A percentile compares a stretch with the other conserved stretches of the same genome.
phyloP scores from a whole-genome alignment of 2,329 filamentous ascomycete genomes.

The Cordyceps sp. region DNA sequence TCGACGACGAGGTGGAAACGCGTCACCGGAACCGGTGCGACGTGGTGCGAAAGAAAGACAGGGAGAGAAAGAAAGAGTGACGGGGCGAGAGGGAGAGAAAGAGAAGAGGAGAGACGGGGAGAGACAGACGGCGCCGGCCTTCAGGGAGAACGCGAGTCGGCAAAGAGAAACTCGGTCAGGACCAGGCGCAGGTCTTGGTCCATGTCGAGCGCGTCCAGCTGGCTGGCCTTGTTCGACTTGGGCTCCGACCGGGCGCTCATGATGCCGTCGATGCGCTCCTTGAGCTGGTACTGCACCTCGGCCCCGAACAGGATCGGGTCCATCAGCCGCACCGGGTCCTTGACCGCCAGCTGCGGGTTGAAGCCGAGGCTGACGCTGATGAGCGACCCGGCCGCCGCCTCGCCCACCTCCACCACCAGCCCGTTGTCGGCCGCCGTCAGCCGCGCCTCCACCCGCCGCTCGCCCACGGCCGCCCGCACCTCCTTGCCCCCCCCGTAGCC shows the following conservation, averaged over 20 bases:
- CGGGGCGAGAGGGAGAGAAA: too few relatives aligned
- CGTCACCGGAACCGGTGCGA: too few relatives aligned
- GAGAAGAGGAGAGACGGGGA: too few relatives aligned
- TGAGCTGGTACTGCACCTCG: slow-evolving; percentile 4
- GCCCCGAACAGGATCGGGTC: slow-evolving; percentile 6
- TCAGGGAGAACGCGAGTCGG: too few relatives aligned
- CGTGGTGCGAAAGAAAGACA: too few relatives aligned
- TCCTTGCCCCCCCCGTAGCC: neutral
- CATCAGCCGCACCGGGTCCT: slow-evolving; percentile 4
- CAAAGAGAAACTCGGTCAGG: slow-evolving; percentile 6
- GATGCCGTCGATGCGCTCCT: slow-evolving; percentile 6
- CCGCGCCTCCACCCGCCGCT: neutral
- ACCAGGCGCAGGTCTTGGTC: slow-evolving; percentile 6
- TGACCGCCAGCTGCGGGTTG: slow-evolving; percentile 4
- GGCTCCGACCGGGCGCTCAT: slow-evolving; percentile 2
- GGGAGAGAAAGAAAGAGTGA: too few relatives aligned
- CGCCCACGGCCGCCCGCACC: neutral
- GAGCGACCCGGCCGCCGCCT: slow-evolving; percentile 2
- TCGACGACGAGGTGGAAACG: too few relatives aligned
- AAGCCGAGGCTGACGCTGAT: slow-evolving; percentile 3
- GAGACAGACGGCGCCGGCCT: too few relatives aligned
- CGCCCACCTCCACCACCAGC: slow-evolving; percentile 3
- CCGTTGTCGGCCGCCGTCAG: neutral
- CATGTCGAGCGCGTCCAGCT: slow-evolving; percentile 8
- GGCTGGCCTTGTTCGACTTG: slow-evolving; percentile 3